A percentile compares a stretch with the other conserved stretches of the same genome.
Conservation (phyloP, 176 grass and related monocot species). For the Zoysia pacifica region DNA sequence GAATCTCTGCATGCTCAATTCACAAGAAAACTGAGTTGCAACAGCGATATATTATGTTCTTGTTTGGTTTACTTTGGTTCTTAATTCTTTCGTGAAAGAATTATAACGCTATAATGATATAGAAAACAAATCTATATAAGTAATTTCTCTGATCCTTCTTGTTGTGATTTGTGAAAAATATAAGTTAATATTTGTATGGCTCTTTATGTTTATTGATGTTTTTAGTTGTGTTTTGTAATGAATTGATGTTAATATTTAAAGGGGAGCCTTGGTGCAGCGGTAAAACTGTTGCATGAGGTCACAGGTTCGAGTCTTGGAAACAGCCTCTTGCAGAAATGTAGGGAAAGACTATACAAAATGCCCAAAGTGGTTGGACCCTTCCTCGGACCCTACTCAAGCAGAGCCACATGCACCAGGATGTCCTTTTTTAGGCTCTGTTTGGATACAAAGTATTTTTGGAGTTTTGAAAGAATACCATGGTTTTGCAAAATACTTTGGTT, state of each 20-base stretch:
- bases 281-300: too few relatives aligned
- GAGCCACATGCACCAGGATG: too few relatives aligned
- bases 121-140: neutral
- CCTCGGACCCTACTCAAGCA: too few relatives aligned
- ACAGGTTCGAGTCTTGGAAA: too few relatives aligned
- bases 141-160: slow-evolving; percentile 34
- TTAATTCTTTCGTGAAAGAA: neutral
- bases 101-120: slow-evolving; percentile 7
- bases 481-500: too few relatives aligned
- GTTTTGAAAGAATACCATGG: too few relatives aligned
- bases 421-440: too few relatives aligned
- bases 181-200: slow-evolving; percentile 15
- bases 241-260: neutral
- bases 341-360: too few relatives aligned
- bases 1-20: neutral
- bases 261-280: too few relatives aligned
- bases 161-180: slow-evolving; percentile 1
- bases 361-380: too few relatives aligned
- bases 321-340: too few relatives aligned
- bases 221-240: slow-evolving; percentile 23
- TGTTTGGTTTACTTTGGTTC: neutral
- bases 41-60: neutral
- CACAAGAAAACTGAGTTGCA: neutral
- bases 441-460: too few relatives aligned
- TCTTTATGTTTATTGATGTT: slow-evolving; percentile 23